Conservation (phyloP, 2,329 filamentous ascomycete species). For the Xylaria sp. region DNA sequence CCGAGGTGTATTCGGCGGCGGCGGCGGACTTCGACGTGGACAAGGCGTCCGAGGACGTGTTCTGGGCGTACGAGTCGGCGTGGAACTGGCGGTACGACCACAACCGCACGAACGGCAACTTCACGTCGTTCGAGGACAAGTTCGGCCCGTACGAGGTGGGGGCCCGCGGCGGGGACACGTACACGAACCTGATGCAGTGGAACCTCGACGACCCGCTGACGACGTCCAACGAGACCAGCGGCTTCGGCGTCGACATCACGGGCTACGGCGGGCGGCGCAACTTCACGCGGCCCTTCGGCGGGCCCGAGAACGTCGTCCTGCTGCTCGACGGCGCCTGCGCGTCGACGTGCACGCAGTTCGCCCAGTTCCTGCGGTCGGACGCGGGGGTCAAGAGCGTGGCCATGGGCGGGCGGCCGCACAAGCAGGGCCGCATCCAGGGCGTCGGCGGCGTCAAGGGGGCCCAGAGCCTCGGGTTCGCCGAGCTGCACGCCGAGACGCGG, state of each 20-base stretch:
- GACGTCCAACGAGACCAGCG: constrained; percentile 45
- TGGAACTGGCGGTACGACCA: constrained; percentile 57
- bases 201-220: constrained; percentile 48
- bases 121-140: constrained; percentile 51
- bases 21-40: constrained; percentile 34
- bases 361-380: constrained; percentile 55
- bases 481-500: constrained; percentile 34
- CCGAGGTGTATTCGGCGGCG: constrained; percentile 33
- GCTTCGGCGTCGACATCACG: constrained; percentile 50
- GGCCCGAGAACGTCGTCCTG: constrained; percentile 59
- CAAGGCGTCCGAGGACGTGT: constrained; percentile 32
- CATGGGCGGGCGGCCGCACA: constrained; percentile 51
- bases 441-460: constrained; percentile 58
- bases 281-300: constrained; percentile 55
- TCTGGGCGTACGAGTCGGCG: constrained; percentile 50
- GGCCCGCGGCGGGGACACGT: constrained; percentile 57
- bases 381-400: constrained; percentile 57
- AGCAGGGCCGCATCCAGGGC: constrained; percentile 53
- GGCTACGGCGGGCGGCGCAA: constrained; percentile 53
- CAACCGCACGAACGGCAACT: constrained; percentile 51
- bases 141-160: constrained; percentile 44
- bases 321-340: constrained; percentile 63
- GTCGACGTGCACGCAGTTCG: constrained; percentile 60
- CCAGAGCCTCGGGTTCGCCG: constrained; percentile 40
- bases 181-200: constrained; percentile 56